Evolutionary conservation across 352 stramenopile genomes (phyloP), one percentile per base, ranked within the genome.

Genomic region (Phytophthora chlamydospora): DNA sequence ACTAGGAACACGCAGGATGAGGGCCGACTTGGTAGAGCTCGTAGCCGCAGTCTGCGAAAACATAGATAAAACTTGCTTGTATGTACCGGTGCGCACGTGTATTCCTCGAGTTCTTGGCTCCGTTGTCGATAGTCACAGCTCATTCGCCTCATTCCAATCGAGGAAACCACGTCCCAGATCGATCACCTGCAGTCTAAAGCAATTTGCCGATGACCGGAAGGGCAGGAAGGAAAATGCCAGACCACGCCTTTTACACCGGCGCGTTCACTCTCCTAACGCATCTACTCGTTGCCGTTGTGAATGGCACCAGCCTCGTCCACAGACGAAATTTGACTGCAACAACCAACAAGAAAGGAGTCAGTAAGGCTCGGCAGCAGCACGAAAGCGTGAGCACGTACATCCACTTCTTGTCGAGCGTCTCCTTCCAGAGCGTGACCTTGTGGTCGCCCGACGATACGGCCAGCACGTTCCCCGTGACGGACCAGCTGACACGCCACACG

Each of bases 401-500:
- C 97, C 97, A 99, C 59, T 91, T 95, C 62, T 98, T 98, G 83
- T 99, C 93, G 27, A 99, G 83, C 42, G 80, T 96, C 73, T 98
- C 91, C 77, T 99, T 99, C 97, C 97, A 99, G 3, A 99, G 73
- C 40, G 91, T 98, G 5, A 99, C 97, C 80, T 97, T 92, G 75
- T 98, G 91, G 80, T 99, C 97, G 44, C 97, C 98, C 51, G 93
- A 97, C 29, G 93, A 98, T 32, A 99, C 97, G 8, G 97, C 98
- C 34, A 99, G 80, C 45, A 99, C 93, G 69, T 98, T 98, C 47
- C 97, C 98, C 19, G 97, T 99, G 56, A 99, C 80, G 44, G 89
- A 98, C 98, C 98, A 99, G 83, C 91, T 99, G 46, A 99, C 90
- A 70, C 97, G 93, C 98, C 98, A 99, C 45, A 99, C 96, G 0